Conservation (phyloP, 148 eudicot species). For the Oxyria digyna region DNA sequence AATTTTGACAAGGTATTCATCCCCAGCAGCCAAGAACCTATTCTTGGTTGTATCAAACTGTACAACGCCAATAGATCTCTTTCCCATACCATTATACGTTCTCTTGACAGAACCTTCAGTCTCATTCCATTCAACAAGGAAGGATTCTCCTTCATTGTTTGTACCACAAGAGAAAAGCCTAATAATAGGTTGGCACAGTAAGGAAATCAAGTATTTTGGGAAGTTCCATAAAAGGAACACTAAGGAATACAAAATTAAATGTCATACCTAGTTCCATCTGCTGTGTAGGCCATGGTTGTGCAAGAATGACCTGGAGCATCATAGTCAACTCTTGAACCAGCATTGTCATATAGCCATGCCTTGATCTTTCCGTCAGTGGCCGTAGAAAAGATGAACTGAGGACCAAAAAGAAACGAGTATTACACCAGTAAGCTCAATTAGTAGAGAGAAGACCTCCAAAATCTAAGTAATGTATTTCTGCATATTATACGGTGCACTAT, state of each 20-base stretch:
- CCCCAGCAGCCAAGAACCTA: slow-evolving; percentile 55
- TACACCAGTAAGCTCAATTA: neutral
- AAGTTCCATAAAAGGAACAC: neutral
- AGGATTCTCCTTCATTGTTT: slow-evolving; percentile 58
- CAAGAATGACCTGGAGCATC: slow-evolving; percentile 66
- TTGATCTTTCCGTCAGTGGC: slow-evolving; percentile 65
- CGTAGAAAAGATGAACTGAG: slow-evolving; percentile 55
- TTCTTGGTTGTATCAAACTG: slow-evolving; percentile 57
- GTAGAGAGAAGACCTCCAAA: neutral
- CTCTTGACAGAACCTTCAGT: slow-evolving; percentile 52
- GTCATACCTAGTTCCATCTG: slow-evolving; percentile 56
- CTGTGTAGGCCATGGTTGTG: slow-evolving; percentile 47
- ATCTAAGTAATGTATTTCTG: neutral
- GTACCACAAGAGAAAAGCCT: slow-evolving; percentile 73
- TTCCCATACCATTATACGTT: slow-evolving; percentile 48
- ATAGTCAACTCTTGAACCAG: slow-evolving; percentile 49
- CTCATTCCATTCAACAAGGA: slow-evolving; percentile 70
- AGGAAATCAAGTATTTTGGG: neutral
- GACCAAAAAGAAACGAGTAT: neutral
- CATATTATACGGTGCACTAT: neutral
- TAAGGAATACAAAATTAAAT: neutral
- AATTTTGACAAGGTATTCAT: slow-evolving; percentile 42
- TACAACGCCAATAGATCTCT: slow-evolving; percentile 47
- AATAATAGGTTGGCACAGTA: neutral
- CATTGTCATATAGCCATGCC: slow-evolving; percentile 62